Evolutionary conservation across 768 basidiomycete genomes (phyloP).

Genomic region (Kondoa malvinella): DNA sequence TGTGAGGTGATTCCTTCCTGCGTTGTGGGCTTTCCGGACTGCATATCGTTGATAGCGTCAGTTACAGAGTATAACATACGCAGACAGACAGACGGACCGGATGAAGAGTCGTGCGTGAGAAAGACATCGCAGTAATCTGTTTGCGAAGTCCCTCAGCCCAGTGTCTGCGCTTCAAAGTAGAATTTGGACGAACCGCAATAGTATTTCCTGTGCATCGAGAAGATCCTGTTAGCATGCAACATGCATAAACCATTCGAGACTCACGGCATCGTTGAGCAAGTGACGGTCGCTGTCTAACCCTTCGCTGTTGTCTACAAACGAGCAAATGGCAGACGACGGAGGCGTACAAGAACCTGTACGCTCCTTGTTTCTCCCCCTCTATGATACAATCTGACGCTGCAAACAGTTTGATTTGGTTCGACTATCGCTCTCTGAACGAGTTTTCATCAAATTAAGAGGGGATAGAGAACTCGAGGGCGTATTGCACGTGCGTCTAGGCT

Average conservation of each 20-base stretch:
- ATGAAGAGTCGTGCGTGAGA: conserved; percentile 82
- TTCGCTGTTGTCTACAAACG: neutral
- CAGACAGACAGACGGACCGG: conserved; percentile 41
- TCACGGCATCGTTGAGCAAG: conserved; percentile 4
- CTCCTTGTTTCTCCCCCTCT: neutral
- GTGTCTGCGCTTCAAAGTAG: neutral
- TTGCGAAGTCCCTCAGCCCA: neutral
- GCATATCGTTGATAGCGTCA: neutral
- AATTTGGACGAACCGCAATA: conserved; percentile 3
- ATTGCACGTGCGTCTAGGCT: conserved; percentile 52
- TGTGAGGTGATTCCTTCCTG: conserved; percentile 84
- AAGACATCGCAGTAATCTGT: conserved; percentile 32
- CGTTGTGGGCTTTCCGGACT: conserved; percentile 98
- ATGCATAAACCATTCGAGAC: neutral
- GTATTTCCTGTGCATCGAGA: neutral
- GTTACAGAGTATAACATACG: neutral
- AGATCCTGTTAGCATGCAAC: neutral
- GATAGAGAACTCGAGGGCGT: conserved; percentile 82
- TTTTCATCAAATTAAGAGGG: conserved; percentile 91
- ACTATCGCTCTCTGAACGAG: conserved; percentile 87
- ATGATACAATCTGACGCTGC: conserved; percentile 15
- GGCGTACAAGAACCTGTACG: conserved; percentile 5
- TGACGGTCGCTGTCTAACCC: neutral
- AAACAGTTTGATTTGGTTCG: conserved; percentile 96
- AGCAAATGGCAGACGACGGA: neutral